Evolutionary conservation across 345 rosid genomes (phyloP).

Genomic region (Salix suchowensis): DNA sequence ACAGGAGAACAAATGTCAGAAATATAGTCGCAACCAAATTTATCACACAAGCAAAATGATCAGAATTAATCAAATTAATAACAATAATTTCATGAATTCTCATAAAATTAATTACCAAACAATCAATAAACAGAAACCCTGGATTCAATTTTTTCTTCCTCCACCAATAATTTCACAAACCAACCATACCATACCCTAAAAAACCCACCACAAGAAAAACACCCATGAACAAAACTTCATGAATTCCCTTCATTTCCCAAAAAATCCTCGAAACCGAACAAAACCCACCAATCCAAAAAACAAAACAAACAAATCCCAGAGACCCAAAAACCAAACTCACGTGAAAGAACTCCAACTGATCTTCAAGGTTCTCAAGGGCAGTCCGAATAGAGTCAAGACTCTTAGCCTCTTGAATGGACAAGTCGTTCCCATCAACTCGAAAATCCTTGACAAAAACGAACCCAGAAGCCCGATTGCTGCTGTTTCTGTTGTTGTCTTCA

Average conservation of each 20-base stretch:
- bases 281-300: background rate
- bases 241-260: background rate
- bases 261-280: background rate
- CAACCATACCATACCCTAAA: background rate
- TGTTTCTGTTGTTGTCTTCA: background rate
- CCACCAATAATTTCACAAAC: background rate
- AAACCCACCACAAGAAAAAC: background rate
- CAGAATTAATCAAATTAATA: background rate
- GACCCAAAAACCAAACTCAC: conserved; percentile 34
- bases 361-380: conserved; percentile 93
- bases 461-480: conserved; percentile 35
- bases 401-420: conserved; percentile 70
- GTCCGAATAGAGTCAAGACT: conserved; percentile 80
- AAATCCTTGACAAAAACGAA: conserved; percentile 80
- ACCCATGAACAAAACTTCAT: background rate
- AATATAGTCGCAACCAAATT: background rate
- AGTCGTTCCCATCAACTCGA: conserved; percentile 43
- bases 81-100: background rate
- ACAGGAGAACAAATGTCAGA: background rate
- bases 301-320: background rate
- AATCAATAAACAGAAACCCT: background rate
- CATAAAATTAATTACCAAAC: background rate
- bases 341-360: conserved; percentile 92
- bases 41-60: background rate
- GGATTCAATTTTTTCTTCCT: background rate